Evolutionary conservation across 768 basidiomycete genomes (phyloP), one percentile per base, ranked within the genome.

Genomic region (Boletus pseudo-olivaceus): DNA sequence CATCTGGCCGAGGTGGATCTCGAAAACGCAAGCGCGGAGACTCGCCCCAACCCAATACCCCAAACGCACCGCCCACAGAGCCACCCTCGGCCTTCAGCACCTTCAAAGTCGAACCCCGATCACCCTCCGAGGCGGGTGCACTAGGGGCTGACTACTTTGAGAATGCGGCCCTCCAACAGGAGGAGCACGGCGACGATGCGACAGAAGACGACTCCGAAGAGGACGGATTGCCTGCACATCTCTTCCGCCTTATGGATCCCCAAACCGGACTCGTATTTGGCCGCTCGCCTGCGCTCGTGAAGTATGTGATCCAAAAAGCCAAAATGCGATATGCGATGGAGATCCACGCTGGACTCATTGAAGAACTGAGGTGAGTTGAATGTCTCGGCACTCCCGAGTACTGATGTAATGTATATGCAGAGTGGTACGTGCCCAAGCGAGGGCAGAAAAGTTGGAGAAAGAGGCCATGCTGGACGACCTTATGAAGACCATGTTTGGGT

Each of bases 261-360:
- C 68, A 72, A 15, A 88, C 85, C 1, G 82, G 84, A 1, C 70
- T 82, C n/a, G 80, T 90, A 5, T 67, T 82, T 62, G 89, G 88
- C 1, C 80, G 86, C n/a, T 72, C 83, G n/a, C 85, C 82, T 0
- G 72, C 76, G 30, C 82, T 86, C 75, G 82, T 84, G 34, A 84
- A 83, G 76, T 95, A 94, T 67, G 75, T 83, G 73, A 58, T 78
- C 73, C 56, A 72, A 35, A 70, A 94, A 64, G 92, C 93, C 7
- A 93, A 92, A 64, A 79, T 87, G 67, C 75, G 74, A 47, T 88
- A 85, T 64, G 84, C 82, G 14, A 57, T 85, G 30, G 79, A 87
- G 53, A 83, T 89, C 62, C 84, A 90, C 56, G 82, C 82, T 32
- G 73, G 75, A 32, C 73, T 94, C 37, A 71, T 80, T 30, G 81